Evolutionary conservation across 495 filamentous ascomycete species (phyloP), one percentile per base, ranked within the genome.

Genomic region (Penicillium coprophilum): DNA sequence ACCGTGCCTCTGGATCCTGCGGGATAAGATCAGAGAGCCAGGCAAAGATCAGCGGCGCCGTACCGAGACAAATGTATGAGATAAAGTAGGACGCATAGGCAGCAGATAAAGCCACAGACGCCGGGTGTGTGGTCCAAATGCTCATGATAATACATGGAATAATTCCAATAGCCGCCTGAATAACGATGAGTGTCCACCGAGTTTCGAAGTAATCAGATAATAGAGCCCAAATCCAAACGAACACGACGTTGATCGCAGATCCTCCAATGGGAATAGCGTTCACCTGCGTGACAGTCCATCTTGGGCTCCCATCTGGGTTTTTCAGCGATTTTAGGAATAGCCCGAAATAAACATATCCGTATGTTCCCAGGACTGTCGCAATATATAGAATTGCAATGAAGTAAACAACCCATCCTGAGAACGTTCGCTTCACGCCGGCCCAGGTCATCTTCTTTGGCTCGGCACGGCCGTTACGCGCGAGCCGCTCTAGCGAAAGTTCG

Each of bases 111-210:
- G 57, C 50, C 7, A 69, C 61, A 2, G 68, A 36, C 6, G 21
- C 10, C 4, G 66, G 63, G 17, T 69, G 61, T 3, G 57, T 53
- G 1, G 66, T 71, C 68, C 68, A 71, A 12, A 63, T 55, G 13
- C 66, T 69, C 68, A 71, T 71, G 31, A 71, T 62, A 6, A 71
- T 69, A 47, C 68, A 71, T 1, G 68, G 65, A 9, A 71, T 59
- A 9, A 71, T 69, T 0, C 60, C 68, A 13, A 71, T 71, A 10
- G 69, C 32, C 3, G 44, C 61, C 19, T 71, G 68, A 13, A 49
- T 12, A 6, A 71, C 61, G 39, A 71, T 67, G 8, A 71, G 56
- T 0, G 63, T 62, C 66, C 66, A 71, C 21, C 68, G 55, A 0
- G 68, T 69, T 2, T 53, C 51, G 17, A 71, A 23, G 46, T 50